phyloP scores from a whole-genome alignment of 768 basidiomycete genomes.

The Leccinum longicurvipes region DNA sequence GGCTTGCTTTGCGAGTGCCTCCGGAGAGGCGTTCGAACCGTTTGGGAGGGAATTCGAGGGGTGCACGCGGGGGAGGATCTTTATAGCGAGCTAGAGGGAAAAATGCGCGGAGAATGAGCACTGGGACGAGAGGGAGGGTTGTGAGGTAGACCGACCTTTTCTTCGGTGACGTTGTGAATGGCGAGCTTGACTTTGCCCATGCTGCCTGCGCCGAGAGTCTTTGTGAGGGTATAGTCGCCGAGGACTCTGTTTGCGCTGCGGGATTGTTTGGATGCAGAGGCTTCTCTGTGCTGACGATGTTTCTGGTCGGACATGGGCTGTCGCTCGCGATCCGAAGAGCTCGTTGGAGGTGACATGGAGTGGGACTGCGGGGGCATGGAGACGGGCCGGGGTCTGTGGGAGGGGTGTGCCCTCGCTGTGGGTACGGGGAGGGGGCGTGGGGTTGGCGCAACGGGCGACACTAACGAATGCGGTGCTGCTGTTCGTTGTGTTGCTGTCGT shows the following conservation, averaged over 20 bases:
- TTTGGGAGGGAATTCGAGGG: constrained; percentile 54
- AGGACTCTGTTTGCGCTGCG: constrained; percentile 53
- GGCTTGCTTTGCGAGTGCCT: constrained; percentile 73
- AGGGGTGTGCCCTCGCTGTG: constrained; percentile 17
- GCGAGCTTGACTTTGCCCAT: constrained; percentile 99
- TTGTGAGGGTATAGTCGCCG: constrained; percentile 93
- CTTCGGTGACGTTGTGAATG: constrained; percentile 80
- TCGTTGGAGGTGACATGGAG: constrained; percentile 30
- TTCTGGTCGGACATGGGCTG: constrained; percentile 27
- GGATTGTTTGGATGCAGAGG: constrained; percentile 34
- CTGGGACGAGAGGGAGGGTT: neutral
- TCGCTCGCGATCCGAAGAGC: constrained; percentile 32
- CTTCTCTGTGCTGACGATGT: constrained; percentile 30
- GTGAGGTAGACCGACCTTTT: constrained; percentile 65
- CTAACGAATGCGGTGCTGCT: neutral
- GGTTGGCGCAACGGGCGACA: constrained; percentile 26
- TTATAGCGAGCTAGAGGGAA: constrained; percentile 81
- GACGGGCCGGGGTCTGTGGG: constrained; percentile 53
- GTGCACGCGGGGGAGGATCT: constrained; percentile 89
- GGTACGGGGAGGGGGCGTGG: constrained; percentile 34
- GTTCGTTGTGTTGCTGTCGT: constrained; percentile 9
- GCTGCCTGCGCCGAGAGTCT: constrained; percentile 95
- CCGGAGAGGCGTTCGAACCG: constrained; percentile 44
- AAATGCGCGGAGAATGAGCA: constrained; percentile 10
- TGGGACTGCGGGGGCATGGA: constrained; percentile 72